phyloP scores from a whole-genome alignment of 495 filamentous ascomycete species.

The Penicillium crystallinum region DNA sequence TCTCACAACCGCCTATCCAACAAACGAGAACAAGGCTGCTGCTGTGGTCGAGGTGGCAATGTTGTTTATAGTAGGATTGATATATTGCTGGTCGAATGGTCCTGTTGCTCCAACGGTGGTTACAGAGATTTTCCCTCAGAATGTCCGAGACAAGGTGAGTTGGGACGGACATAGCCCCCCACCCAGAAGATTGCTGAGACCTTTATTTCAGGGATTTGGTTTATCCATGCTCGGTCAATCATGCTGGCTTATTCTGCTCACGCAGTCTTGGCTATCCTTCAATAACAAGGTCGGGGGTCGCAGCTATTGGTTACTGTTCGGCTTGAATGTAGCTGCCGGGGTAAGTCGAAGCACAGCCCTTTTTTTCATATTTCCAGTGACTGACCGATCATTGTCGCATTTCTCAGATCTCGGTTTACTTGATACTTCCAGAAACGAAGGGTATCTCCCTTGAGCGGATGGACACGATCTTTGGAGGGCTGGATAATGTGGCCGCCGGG shows the following conservation, averaged over 20 bases:
- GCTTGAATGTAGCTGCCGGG: conserved; percentile 29
- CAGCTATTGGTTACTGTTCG: conserved; percentile 34
- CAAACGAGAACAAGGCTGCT: conserved; percentile 30
- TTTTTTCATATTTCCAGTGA: neutral
- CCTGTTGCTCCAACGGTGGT: conserved; percentile 29
- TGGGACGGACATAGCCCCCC: neutral
- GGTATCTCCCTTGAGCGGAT: conserved; percentile 31
- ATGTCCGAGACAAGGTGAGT: conserved; percentile 33
- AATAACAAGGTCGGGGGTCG: conserved; percentile 27
- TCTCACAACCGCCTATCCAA: conserved; percentile 30
- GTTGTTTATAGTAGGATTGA: conserved; percentile 34
- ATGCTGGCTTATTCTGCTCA: conserved; percentile 28
- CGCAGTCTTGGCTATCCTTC: conserved; percentile 34
- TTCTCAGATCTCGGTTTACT: conserved; percentile 28
- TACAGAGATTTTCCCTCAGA: conserved; percentile 34
- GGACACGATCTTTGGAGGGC: conserved; percentile 33
- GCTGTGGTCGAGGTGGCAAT: conserved; percentile 32
- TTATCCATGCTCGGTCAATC: conserved; percentile 33
- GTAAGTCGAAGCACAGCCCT: conserved; percentile 13
- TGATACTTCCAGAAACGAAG: conserved; percentile 27
- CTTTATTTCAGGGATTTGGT: conserved; percentile 17
- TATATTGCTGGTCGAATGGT: conserved; percentile 37
- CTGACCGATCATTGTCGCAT: neutral
- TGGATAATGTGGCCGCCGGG: conserved; percentile 31
- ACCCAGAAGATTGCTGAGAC: neutral